Conservation (phyloP, 2,329 filamentous ascomycete species). For the Calonectria crousiana region DNA sequence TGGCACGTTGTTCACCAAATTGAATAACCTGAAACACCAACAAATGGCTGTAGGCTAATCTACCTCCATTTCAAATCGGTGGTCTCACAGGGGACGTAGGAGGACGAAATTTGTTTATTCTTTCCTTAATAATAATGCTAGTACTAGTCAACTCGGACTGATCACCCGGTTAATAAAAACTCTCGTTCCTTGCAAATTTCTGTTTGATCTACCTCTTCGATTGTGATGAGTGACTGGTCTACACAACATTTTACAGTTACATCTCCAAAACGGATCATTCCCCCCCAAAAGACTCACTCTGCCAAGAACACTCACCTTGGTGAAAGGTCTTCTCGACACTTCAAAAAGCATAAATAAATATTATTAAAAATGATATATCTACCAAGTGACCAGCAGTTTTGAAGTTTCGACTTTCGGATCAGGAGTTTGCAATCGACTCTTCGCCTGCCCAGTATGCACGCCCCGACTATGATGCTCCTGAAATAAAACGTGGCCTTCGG, state of each 20-base stretch:
- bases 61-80: not conserved
- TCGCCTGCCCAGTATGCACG: not conserved
- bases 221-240: not conserved
- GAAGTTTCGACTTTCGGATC: no score
- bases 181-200: not conserved
- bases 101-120: not conserved
- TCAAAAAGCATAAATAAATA: no score
- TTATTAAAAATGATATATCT: no score
- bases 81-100: not conserved
- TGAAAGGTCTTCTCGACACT: no score
- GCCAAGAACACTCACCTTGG: not conserved
- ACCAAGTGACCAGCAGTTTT: not conserved
- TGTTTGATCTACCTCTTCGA: not conserved
- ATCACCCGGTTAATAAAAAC: conserved; percentile 17
- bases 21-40: not conserved
- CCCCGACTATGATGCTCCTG: not conserved
- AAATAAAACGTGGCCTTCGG: not conserved
- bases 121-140: conserved; percentile 4
- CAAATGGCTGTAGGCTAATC: not conserved
- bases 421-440: not conserved
- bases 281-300: no score
- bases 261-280: accelerated
- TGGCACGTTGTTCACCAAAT: not conserved
- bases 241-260: not conserved
- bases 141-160: conserved; percentile 14